Conservation (phyloP, 2,329 filamentous ascomycete species). For the Aureobasidium sp. region DNA sequence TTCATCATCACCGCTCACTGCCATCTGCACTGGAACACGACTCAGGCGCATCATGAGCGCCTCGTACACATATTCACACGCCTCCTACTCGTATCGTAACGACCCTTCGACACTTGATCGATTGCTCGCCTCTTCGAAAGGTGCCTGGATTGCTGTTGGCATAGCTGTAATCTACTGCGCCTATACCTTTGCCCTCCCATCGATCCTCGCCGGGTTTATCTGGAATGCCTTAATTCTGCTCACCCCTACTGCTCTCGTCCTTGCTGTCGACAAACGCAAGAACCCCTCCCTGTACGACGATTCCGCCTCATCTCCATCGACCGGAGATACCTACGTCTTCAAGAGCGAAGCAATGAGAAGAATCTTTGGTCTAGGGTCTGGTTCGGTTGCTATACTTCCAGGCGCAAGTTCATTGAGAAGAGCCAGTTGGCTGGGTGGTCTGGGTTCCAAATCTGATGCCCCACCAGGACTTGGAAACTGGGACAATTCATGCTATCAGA, state of each 20-base stretch:
- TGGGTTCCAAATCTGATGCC: constrained; percentile 22
- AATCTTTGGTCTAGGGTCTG: constrained; percentile 33
- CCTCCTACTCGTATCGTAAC: neutral
- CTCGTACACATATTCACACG: neutral
- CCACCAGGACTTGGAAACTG: constrained; percentile 72
- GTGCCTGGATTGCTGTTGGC: constrained; percentile 17
- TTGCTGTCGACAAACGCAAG: constrained; percentile 42
- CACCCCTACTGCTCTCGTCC: constrained; percentile 51
- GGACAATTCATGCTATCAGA: constrained; percentile 97
- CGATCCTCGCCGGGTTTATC: constrained; percentile 39
- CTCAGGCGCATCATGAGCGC: constrained; percentile 7
- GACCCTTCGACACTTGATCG: neutral
- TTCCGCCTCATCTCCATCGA: neutral
- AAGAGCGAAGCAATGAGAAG: constrained; percentile 32
- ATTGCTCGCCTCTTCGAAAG: neutral
- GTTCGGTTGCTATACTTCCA: constrained; percentile 21
- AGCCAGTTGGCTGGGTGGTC: constrained; percentile 13
- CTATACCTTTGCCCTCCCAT: constrained; percentile 29
- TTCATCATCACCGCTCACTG: neutral
- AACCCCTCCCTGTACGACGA: constrained; percentile 3
- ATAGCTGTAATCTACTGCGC: constrained; percentile 26
- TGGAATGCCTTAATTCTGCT: constrained; percentile 56
- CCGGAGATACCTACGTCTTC: constrained; percentile 25
- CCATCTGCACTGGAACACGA: neutral
- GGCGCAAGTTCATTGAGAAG: constrained; percentile 5